Conservation (phyloP, 192 early-diverging fungal genomes). For the Umbelopsis sp. region DNA sequence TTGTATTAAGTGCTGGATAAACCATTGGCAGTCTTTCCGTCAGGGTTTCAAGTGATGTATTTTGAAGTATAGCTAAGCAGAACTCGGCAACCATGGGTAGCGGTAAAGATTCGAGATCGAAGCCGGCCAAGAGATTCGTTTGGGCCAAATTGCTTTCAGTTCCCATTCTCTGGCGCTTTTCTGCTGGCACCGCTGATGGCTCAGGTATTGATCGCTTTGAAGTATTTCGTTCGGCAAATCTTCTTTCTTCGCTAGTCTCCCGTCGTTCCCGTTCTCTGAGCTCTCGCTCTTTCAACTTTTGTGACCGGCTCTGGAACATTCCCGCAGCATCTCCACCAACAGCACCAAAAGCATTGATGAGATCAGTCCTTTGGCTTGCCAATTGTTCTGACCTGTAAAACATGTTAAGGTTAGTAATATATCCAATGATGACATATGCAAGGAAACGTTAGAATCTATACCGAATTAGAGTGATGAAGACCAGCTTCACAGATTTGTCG, state of each 20-base stretch:
- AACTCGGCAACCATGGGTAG: constrained; percentile 32
- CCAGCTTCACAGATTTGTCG: constrained; percentile 33
- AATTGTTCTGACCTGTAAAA: constrained; percentile 24
- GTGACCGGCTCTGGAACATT: constrained; percentile 29
- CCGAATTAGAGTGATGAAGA: constrained; percentile 40
- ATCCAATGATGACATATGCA: not conserved
- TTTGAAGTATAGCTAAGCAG: constrained; percentile 34
- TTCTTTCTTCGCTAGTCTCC: constrained; percentile 22
- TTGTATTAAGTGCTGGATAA: not conserved
- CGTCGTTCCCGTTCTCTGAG: constrained; percentile 11
- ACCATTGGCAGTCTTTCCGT: constrained; percentile 19
- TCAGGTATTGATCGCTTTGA: constrained; percentile 1
- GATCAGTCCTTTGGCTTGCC: constrained; percentile 19
- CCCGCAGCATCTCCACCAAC: constrained; percentile 32
- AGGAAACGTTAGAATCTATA: not conserved
- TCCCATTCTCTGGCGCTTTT: constrained; percentile 21
- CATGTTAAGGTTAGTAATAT: not conserved
- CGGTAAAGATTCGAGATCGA: constrained; percentile 31
- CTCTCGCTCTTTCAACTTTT: constrained; percentile 5
- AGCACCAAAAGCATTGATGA: constrained; percentile 27
- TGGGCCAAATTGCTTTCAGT: not conserved
- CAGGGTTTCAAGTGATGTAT: constrained; percentile 28
- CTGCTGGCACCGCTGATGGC: not conserved
- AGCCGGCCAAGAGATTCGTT: constrained; percentile 15
- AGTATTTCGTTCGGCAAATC: not conserved